These are phyloP conservation scores for Aquilaria yunnanensis DNA, from an alignment of 345 rosid species.

Conservation along the genomic window DNA sequence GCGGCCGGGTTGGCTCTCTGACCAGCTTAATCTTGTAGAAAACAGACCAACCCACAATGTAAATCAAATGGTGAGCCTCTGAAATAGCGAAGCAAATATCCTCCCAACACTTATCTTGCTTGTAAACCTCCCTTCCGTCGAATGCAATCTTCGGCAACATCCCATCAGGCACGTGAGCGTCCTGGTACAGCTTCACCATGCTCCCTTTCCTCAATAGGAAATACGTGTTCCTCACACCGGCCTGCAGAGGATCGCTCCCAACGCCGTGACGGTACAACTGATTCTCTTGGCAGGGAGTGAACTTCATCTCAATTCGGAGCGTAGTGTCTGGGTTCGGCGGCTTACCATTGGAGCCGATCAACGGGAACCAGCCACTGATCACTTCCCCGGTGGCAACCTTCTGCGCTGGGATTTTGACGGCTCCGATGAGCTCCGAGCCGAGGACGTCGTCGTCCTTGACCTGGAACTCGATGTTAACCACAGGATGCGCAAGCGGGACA, in stretches of 20 bases:
- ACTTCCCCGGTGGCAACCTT: constrained; percentile 31
- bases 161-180: constrained; percentile 63
- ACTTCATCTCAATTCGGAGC: constrained; percentile 42
- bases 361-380: constrained; percentile 45
- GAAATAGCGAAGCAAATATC: constrained; percentile 73
- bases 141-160: constrained; percentile 33
- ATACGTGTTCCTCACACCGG: constrained; percentile 61
- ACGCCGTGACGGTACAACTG: constrained; percentile 42
- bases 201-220: constrained; percentile 79
- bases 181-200: constrained; percentile 71
- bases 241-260: constrained; percentile 53
- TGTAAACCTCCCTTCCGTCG: constrained; percentile 35
- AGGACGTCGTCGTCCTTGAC: constrained; percentile 82
- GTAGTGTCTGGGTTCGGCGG: constrained; percentile 48
- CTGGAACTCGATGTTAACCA: constrained; percentile 53
- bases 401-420: constrained; percentile 41
- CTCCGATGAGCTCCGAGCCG: constrained; percentile 68
- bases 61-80: constrained; percentile 85
- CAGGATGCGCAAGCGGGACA: constrained; percentile 68
- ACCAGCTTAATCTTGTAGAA: constrained; percentile 66
- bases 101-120: constrained; percentile 70
- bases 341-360: constrained; percentile 37
- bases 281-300: constrained; percentile 60
- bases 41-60: constrained; percentile 88
- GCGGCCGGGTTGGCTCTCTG: constrained; percentile 53